Base-by-base conservation (phyloP, 1,284 basidiomycete species). In the Xerocomus amazonicus region DNA sequence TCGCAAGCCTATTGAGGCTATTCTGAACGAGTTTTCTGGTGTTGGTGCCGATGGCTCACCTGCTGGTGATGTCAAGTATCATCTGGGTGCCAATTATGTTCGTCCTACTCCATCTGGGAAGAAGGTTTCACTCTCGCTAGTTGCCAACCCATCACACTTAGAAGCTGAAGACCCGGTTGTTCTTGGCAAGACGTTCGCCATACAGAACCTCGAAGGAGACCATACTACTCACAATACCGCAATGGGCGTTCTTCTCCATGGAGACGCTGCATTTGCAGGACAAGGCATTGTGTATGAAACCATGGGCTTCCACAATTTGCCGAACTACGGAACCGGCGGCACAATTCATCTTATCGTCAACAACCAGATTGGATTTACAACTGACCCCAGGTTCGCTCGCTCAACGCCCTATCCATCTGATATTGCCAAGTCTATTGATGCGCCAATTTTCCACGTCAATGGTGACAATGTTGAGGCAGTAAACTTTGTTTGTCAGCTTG, bases 341-440 rank as follows among this genome's bases (percentile, higher is more conserved):
- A 99, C 97, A 41, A 92, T 99, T 61, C 97, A 99, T 70, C 77
- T 99, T 57, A 95, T 99, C 63, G 94, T 99, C 63, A 99, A 99
- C 80, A 99, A 99, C 77, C 97, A 99, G 72, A 97, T 99, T 56
- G 97, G 97, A 58, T 99, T 99, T 79, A 99, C 97, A 53, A 99
- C 97, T 50, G 96, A 98, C 70, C 97, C 97, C 43, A 87, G 95
- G 56, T 98, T 98, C 75, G 76, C 95, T 46, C 95, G 96, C 55
- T 99, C 96, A 13, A 99, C 97, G 3, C 92, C 97, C 36, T 99
- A 99, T 75, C 90, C 90, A n/a, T 97, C 96, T 48, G 97, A 99
- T 69, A 92, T 99, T 62, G 97, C 97, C 61, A 99, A 99, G 73
- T 86, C 93, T 43, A 98, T 98, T 65, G 97, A 99, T 65, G 84